Percentiles rank a stretch among this genome's conserved stretches.
phyloP scores from a whole-genome alignment of 805 yeast species.

The Blastobotrys americana region DNA sequence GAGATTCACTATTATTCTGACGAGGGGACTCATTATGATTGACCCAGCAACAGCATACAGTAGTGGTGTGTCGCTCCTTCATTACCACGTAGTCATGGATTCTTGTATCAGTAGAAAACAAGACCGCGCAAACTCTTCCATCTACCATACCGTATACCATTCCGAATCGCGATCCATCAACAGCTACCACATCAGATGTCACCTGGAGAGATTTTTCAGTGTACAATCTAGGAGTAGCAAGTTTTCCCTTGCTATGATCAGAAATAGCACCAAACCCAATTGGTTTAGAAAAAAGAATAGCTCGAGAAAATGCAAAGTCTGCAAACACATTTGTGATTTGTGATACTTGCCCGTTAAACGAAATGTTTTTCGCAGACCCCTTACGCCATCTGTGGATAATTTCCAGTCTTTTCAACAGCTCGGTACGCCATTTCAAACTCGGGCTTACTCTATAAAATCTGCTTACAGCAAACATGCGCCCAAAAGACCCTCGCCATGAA shows the following conservation, averaged over 20 bases:
- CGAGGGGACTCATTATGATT: slow-evolving; percentile 17
- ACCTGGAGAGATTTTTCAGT: slow-evolving; percentile 17
- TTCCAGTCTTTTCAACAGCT: slow-evolving; percentile 22
- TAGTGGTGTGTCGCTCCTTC: slow-evolving; percentile 19
- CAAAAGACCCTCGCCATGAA: slow-evolving; percentile 27
- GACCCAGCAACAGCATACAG: slow-evolving; percentile 25
- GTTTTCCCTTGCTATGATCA: slow-evolving; percentile 27
- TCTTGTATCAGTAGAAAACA: slow-evolving; percentile 23
- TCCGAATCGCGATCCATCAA: slow-evolving; percentile 28
- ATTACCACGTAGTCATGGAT: slow-evolving; percentile 21
- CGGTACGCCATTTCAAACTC: slow-evolving; percentile 26
- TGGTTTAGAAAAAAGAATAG: slow-evolving; percentile 20
- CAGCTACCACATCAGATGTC: slow-evolving; percentile 12
- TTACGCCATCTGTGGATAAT: slow-evolving; percentile 25
- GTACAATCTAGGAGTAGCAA: slow-evolving; percentile 21
- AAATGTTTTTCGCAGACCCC: slow-evolving; percentile 20
- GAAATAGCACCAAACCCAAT: slow-evolving; percentile 24
- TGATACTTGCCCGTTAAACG: slow-evolving; percentile 20
- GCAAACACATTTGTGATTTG: slow-evolving; percentile 19
- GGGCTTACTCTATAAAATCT: slow-evolving; percentile 21
- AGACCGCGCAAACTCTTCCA: slow-evolving; percentile 21
- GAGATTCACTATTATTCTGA: slow-evolving; percentile 5
- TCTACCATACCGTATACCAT: slow-evolving; percentile 23
- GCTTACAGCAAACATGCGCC: slow-evolving; percentile 19
- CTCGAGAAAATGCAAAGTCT: slow-evolving; percentile 21